Evolutionary conservation across 2,329 filamentous ascomycete genomes (phyloP).

Genomic region (Aspergillus vadensis): DNA sequence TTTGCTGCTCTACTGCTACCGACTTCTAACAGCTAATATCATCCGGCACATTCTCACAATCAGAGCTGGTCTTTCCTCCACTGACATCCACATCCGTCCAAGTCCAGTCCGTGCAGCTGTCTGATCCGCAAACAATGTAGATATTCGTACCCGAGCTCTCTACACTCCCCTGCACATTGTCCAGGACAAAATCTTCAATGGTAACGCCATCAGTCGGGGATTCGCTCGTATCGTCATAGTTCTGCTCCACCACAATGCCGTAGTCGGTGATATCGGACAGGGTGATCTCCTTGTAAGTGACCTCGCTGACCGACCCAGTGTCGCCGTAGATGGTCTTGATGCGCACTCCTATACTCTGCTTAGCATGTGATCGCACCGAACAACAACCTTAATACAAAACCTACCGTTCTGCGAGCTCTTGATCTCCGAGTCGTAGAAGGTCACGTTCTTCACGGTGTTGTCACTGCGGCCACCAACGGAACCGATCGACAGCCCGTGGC

Average conservation of each 20-base stretch:
- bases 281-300: constrained; percentile 25
- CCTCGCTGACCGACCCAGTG: constrained; percentile 43
- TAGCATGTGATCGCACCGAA: background rate
- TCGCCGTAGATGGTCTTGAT: constrained; percentile 59
- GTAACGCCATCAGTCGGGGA: background rate
- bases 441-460: constrained; percentile 58
- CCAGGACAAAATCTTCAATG: constrained; percentile 2
- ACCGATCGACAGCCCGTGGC: constrained; percentile 62
- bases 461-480: constrained; percentile 58
- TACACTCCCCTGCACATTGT: background rate
- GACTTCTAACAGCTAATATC: constrained; percentile 35
- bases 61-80: constrained; percentile 51
- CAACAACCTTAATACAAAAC: background rate
- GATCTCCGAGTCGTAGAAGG: constrained; percentile 53
- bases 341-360: constrained; percentile 40
- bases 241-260: constrained; percentile 3
- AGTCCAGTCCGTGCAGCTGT: constrained; percentile 56
- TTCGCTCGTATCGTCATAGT: background rate
- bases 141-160: background rate
- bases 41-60: constrained; percentile 48
- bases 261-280: constrained; percentile 1
- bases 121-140: constrained; percentile 46
- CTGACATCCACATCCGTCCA: constrained; percentile 55
- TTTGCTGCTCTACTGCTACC: no score
- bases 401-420: constrained; percentile 56